Evolutionary conservation across 352 stramenopile species (phyloP).

Genomic region (Globisporangium barbulae): DNA sequence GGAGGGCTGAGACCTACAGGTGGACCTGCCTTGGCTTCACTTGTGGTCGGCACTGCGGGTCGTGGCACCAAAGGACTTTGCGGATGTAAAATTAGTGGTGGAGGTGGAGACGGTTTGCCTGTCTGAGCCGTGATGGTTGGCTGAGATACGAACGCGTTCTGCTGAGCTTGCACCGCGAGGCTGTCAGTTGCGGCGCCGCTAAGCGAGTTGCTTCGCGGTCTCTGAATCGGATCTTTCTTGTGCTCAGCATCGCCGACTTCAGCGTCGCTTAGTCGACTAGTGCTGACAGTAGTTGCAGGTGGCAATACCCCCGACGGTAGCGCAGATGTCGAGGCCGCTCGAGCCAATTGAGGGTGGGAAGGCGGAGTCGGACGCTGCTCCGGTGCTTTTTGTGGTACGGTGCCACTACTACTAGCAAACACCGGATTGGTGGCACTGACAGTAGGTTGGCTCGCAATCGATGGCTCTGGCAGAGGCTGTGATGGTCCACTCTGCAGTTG

Average conservation of each 20-base stretch:
- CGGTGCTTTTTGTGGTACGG: neutral
- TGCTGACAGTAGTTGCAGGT: too few relatives aligned
- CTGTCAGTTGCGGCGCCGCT: neutral
- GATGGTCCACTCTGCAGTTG: conserved; percentile 7
- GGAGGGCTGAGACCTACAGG: neutral
- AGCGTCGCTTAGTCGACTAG: neutral
- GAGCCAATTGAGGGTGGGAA: conserved; percentile 3
- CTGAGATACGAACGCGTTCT: neutral
- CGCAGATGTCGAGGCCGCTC: conserved; percentile 5
- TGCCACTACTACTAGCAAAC: neutral
- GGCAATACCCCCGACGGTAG: neutral
- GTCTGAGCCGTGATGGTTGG: neutral
- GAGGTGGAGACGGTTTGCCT: neutral
- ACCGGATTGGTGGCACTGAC: neutral
- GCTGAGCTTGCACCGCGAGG: neutral
- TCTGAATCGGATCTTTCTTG: neutral
- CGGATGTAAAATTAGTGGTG: neutral
- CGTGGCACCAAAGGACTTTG: neutral
- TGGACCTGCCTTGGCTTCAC: conserved; percentile 1
- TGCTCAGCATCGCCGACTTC: neutral
- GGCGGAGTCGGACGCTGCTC: neutral
- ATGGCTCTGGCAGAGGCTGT: neutral
- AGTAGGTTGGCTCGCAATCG: neutral
- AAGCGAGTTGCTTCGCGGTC: conserved; percentile 15
- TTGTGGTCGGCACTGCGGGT: neutral